These are phyloP conservation scores for Hypoxylon cercidicola DNA, from an alignment of 495 filamentous ascomycete species.

Conservation along the genomic window DNA sequence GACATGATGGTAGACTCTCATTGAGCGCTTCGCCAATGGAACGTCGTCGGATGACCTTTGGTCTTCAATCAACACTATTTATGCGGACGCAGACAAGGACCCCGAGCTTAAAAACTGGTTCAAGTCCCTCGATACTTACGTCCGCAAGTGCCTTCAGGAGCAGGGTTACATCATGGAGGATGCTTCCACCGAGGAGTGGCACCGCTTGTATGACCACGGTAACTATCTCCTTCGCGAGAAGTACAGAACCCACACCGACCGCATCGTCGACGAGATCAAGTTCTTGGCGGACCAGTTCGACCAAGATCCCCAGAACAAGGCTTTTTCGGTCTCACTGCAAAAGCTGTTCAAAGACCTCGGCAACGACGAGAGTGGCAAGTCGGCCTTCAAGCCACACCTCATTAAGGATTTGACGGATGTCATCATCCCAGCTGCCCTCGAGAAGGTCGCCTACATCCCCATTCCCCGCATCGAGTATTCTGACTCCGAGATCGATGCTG, in stretches of 20 bases:
- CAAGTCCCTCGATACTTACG: slow-evolving; percentile 76
- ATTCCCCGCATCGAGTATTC: slow-evolving; percentile 94
- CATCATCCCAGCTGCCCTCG: slow-evolving; percentile 85
- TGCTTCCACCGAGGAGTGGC: slow-evolving; percentile 82
- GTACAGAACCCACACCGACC: slow-evolving; percentile 88
- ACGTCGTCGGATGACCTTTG: slow-evolving; percentile 89
- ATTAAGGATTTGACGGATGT: slow-evolving; percentile 88
- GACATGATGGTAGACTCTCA: slow-evolving; percentile 73
- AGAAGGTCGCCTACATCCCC: slow-evolving; percentile 90
- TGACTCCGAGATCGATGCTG: slow-evolving; percentile 83
- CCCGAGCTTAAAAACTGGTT: slow-evolving; percentile 92
- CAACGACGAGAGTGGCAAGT: slow-evolving; percentile 79
- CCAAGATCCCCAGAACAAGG: slow-evolving; percentile 83
- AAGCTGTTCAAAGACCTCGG: slow-evolving; percentile 92
- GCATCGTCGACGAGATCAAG: slow-evolving; percentile 87
- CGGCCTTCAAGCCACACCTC: slow-evolving; percentile 90
- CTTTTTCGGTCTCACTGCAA: slow-evolving; percentile 76
- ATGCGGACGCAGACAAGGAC: slow-evolving; percentile 89
- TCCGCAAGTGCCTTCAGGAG: slow-evolving; percentile 85
- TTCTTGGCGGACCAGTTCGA: slow-evolving; percentile 92
- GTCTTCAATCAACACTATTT: slow-evolving; percentile 85
- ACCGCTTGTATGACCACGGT: slow-evolving; percentile 84
- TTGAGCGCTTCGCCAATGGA: slow-evolving; percentile 95
- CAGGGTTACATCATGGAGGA: slow-evolving; percentile 93
- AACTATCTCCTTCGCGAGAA: slow-evolving; percentile 88